Percentiles rank a stretch among this genome's conserved stretches.
These are phyloP conservation scores for Nymphaea colorata DNA, from an alignment of 164 flowering plant species.

Conservation along the genomic window DNA sequence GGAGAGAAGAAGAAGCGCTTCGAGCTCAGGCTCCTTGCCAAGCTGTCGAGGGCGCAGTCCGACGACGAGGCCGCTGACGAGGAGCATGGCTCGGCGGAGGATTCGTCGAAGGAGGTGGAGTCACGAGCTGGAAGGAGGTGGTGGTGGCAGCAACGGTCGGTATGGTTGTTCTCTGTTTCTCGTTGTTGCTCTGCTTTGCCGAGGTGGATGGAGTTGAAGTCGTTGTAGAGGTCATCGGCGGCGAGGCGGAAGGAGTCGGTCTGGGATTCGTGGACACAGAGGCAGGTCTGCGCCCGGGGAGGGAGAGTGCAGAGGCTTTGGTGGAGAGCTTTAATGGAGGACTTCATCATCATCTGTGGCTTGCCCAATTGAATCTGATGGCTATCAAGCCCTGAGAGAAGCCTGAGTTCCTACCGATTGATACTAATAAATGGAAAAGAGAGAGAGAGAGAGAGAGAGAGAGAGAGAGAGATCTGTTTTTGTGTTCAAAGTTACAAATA, in stretches of 20 bases:
- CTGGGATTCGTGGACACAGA: constrained; percentile 14
- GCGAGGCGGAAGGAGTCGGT: constrained; percentile 16
- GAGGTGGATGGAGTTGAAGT: constrained; percentile 14
- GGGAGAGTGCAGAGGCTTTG: not conserved
- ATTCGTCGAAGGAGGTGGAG: constrained; percentile 2
- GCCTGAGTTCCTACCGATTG: not conserved
- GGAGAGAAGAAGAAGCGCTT: constrained; percentile 26
- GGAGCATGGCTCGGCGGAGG: constrained; percentile 14
- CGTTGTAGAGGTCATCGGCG: constrained; percentile 4
- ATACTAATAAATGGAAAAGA: not conserved
- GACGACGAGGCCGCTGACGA: constrained; percentile 10
- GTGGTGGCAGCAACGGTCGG: not conserved
- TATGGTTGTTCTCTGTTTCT: not conserved
- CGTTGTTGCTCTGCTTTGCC: constrained; percentile 1
- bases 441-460: no score
- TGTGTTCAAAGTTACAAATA: no score
- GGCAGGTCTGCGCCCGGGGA: not conserved
- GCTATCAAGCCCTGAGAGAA: no score
- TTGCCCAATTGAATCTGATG: not conserved
- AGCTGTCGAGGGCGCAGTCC: constrained; percentile 1
- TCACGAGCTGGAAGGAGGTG: not conserved
- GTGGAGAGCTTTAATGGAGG: not conserved
- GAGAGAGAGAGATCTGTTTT: no score
- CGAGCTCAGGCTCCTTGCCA: constrained; percentile 5
- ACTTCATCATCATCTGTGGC: not conserved